A percentile compares a stretch with the other conserved stretches of the same genome.
Evolutionary conservation across 228 moss, liverwort and hornwort species (phyloP).

Genomic region (Sphagnum magellanicum): DNA sequence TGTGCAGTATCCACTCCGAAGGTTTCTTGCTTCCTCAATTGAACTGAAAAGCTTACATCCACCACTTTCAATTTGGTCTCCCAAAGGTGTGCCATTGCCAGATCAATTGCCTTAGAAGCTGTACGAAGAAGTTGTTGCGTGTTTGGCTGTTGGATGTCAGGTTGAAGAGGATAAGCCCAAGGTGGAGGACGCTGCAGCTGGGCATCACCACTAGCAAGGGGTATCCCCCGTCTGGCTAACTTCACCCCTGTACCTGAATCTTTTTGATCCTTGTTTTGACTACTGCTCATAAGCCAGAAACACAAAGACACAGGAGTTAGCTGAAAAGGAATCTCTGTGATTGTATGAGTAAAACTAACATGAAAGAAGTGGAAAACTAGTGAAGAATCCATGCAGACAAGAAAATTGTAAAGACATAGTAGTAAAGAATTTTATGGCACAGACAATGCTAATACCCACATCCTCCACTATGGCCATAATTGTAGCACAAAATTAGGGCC

Average conservation of each 20-base stretch:
- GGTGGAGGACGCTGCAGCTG: conserved; percentile 93
- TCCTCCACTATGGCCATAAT: too few species aligned
- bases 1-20: conserved; percentile 4
- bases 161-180: conserved; percentile 90
- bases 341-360: too few species aligned
- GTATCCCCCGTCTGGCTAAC: conserved; percentile 70
- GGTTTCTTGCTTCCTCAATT: conserved; percentile 26
- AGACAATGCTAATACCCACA: too few species aligned
- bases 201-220: conserved; percentile 82
- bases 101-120: conserved; percentile 95
- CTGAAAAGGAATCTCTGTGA: too few species aligned
- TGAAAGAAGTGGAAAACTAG: too few species aligned
- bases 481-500: too few species aligned
- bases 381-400: too few species aligned
- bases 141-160: conserved; percentile 88
- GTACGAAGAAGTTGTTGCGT: conserved; percentile 87
- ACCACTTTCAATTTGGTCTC: conserved; percentile 97
- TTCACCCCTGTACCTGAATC: conserved; percentile 35
- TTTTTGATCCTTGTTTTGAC: conserved; percentile 54
- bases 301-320: too few species aligned
- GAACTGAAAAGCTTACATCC: conserved; percentile 77
- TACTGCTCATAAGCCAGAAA: conserved; percentile 22
- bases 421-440: too few species aligned
- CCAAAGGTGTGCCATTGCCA: conserved; percentile 90
- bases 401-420: too few species aligned